phyloP scores from a whole-genome alignment of 2,329 filamentous ascomycete species.

The Pseudogymnoascus sp. region DNA sequence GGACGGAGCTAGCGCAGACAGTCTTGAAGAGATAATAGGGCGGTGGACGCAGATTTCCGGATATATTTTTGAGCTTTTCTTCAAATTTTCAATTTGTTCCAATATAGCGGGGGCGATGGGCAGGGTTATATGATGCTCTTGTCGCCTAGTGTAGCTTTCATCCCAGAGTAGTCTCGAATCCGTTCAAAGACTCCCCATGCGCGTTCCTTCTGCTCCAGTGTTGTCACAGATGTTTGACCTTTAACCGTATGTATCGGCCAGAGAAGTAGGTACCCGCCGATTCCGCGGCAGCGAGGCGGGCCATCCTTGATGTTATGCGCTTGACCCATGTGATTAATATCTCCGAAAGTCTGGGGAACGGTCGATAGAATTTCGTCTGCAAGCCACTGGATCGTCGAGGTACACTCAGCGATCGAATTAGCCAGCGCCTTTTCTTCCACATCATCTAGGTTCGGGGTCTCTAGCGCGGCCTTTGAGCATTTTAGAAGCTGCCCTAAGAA shows the following conservation, averaged over 20 bases:
- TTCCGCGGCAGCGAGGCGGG: constrained; percentile 26
- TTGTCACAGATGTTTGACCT: constrained; percentile 17
- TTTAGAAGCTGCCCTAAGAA: constrained; percentile 31
- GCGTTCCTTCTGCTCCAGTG: constrained; percentile 25
- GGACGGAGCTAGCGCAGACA: constrained; percentile 29
- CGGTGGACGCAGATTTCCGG: not conserved
- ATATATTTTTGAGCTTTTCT: not conserved
- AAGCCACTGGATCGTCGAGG: constrained; percentile 25
- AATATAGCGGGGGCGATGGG: not conserved
- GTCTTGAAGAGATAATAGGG: constrained; percentile 12
- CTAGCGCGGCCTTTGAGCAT: constrained; percentile 22
- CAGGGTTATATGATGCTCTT: constrained; percentile 16
- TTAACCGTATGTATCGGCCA: constrained; percentile 35
- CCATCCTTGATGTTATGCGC: constrained; percentile 14
- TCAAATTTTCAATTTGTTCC: not conserved
- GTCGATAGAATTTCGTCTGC: constrained; percentile 31
- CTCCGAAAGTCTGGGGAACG: constrained; percentile 33
- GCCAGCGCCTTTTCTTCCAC: constrained; percentile 3
- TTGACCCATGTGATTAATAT: constrained; percentile 27
- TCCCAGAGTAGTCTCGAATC: constrained; percentile 35
- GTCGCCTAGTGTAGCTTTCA: constrained; percentile 31
- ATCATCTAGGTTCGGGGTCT: constrained; percentile 10
- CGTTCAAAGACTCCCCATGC: constrained; percentile 29
- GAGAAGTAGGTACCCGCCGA: constrained; percentile 34
- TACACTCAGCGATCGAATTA: constrained; percentile 20